These are phyloP conservation scores for Monosporascus sp. DNA, from an alignment of 2,329 filamentous ascomycete genomes.

Conservation along the genomic window DNA sequence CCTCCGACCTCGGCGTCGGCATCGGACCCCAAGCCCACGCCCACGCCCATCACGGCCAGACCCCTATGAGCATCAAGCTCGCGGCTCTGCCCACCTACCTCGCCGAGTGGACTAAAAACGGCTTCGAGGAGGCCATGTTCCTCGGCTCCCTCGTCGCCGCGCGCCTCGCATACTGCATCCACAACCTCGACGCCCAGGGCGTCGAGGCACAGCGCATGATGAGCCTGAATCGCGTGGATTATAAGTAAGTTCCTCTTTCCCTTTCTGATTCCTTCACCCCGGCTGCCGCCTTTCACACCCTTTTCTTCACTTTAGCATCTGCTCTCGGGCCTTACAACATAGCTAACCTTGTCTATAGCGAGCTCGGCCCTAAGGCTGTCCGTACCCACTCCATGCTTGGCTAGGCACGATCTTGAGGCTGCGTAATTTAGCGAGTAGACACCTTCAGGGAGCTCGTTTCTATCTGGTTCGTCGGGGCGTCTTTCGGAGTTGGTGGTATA, in stretches of 20 bases:
- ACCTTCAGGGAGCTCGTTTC: too few relatives aligned
- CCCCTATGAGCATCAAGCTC: slow-evolving; percentile 78
- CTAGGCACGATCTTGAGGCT: too few relatives aligned
- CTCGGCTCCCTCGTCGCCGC: slow-evolving; percentile 83
- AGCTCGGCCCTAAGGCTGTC: neutral
- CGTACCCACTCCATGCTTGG: neutral
- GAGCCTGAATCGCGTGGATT: slow-evolving; percentile 54
- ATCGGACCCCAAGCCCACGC: slow-evolving; percentile 26
- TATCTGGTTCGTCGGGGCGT: too few relatives aligned
- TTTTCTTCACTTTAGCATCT: neutral
- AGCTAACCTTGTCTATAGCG: neutral
- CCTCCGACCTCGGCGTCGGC: slow-evolving; percentile 28
- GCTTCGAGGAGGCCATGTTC: slow-evolving; percentile 78
- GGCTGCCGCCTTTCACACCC: neutral
- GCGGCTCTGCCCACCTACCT: slow-evolving; percentile 79
- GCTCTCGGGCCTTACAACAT: neutral
- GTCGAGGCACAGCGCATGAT: slow-evolving; percentile 49
- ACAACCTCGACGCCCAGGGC: slow-evolving; percentile 49
- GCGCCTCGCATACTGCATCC: slow-evolving; percentile 52
- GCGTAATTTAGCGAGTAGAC: too few relatives aligned
- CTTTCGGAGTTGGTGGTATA: too few relatives aligned
- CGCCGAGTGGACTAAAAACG: slow-evolving; percentile 80
- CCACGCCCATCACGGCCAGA: slow-evolving; percentile 57
- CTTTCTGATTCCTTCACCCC: neutral
- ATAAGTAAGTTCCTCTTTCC: slow-evolving; percentile 43